phyloP scores from a whole-genome alignment of 2,329 filamentous ascomycete species.

The Aspergillus pseudoviridinutans region DNA sequence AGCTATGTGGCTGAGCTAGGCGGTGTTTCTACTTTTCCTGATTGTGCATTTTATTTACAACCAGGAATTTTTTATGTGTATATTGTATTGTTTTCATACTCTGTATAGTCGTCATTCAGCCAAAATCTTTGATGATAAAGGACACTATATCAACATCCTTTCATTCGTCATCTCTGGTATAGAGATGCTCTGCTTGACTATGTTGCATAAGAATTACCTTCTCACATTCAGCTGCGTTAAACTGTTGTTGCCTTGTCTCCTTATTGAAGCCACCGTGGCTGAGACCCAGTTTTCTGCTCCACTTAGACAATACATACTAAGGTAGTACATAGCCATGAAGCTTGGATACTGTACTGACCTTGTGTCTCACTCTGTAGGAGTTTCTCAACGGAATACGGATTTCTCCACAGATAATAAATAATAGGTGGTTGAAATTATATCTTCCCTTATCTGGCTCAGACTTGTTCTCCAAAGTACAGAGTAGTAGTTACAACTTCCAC shows the following conservation, averaged over 20 bases:
- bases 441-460: neutral
- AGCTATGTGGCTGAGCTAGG: constrained; percentile 3
- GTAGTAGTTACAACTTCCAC: too few species aligned
- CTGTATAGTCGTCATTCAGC: neutral
- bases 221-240: constrained; percentile 7
- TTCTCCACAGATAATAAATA: neutral
- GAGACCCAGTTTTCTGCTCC: neutral
- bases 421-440: neutral
- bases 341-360: constrained; percentile 16
- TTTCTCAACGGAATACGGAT: neutral
- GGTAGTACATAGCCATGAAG: constrained; percentile 2
- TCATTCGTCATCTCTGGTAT: neutral
- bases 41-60: constrained; percentile 2
- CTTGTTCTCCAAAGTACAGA: neutral
- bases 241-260: constrained; percentile 5
- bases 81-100: neutral
- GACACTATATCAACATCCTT: neutral
- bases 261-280: constrained; percentile 17
- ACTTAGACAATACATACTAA: constrained; percentile 14
- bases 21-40: constrained; percentile 6
- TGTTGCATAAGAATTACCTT: neutral
- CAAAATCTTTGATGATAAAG: neutral
- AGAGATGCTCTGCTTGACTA: neutral
- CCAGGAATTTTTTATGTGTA: neutral
- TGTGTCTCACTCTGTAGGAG: too few species aligned